Evolutionary conservation across 805 yeast genomes (phyloP).

Genomic region (Cyberlindnera nakhonratchasimensis): DNA sequence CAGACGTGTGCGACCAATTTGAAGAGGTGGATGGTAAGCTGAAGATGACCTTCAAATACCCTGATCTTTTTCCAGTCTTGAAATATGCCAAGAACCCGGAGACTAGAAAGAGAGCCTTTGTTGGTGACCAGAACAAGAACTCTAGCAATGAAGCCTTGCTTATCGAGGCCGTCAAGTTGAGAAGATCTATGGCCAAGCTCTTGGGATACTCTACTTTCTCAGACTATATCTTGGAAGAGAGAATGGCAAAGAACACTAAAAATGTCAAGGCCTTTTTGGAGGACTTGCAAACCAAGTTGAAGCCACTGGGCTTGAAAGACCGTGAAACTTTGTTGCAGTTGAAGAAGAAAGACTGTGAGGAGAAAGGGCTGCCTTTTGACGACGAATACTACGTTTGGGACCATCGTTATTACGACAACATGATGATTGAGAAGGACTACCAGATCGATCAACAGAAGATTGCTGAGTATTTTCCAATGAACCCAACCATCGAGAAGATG

Average conservation of each 20-base stretch:
- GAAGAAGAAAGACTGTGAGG: slow-evolving; percentile 50
- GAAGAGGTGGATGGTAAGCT: slow-evolving; percentile 41
- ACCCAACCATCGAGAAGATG: slow-evolving; percentile 65
- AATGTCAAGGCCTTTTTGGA: slow-evolving; percentile 58
- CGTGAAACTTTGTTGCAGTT: slow-evolving; percentile 43
- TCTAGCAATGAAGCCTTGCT: slow-evolving; percentile 62
- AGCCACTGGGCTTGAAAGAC: slow-evolving; percentile 59
- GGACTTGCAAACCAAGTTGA: slow-evolving; percentile 57
- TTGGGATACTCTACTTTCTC: slow-evolving; percentile 70
- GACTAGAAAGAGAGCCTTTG: slow-evolving; percentile 63
- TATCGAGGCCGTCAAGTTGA: slow-evolving; percentile 53
- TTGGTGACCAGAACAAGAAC: slow-evolving; percentile 66
- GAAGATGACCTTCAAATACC: slow-evolving; percentile 78
- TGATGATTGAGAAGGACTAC: slow-evolving; percentile 62
- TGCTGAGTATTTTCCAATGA: slow-evolving; percentile 75
- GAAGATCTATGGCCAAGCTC: slow-evolving; percentile 57
- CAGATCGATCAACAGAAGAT: slow-evolving; percentile 69
- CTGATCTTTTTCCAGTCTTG: slow-evolving; percentile 74
- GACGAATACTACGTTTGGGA: slow-evolving; percentile 66
- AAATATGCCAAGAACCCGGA: slow-evolving; percentile 62
- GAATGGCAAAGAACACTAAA: slow-evolving; percentile 72
- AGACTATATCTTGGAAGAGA: slow-evolving; percentile 66
- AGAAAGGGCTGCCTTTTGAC: slow-evolving; percentile 41
- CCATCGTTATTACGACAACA: slow-evolving; percentile 59
- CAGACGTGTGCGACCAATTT: slow-evolving; percentile 55